Base-by-base conservation (phyloP, 139 green algal genomes). In the Haematococcus lacustris region DNA sequence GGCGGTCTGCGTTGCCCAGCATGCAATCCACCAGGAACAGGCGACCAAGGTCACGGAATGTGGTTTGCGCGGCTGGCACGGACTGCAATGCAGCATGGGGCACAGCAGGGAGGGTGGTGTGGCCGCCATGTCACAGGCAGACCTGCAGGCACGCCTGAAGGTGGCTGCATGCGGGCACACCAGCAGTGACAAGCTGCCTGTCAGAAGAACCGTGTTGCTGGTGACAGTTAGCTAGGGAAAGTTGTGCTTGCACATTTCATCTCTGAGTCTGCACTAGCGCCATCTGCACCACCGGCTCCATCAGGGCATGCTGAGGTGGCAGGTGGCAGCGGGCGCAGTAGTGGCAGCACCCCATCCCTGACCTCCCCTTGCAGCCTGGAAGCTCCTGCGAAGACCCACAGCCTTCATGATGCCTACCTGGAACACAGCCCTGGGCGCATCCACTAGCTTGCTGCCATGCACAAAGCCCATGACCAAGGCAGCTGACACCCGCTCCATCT, bases 21-120 rank as follows among this genome's bases (percentile, higher is more conserved):
- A 83, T 74, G 82, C 89, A 87, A 73, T 96, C 91, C 67, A 93
- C 72, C 73, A 90, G 72, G 38, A 95, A 84, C 64, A 95, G 65
- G 25, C 80, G 73, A 28, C 88, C 88, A 38, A 92, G 66, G 64
- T 89, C 87, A 68, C 83, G 67, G 17, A 83, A 76, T 33, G 41
- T 28, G 61, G 30, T 3, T 26, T 43, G 6, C 32, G 32, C 13
- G 3, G 30, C 30, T 9, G 9, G 33, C 61, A 35, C 33, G 4
- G 40, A 41, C 30, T 67, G 25, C 7, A 41, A 7, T 28, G 6
- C 40, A 5, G 5, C 4, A 7, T 5, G 28, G 26, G 9, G 57
- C 61, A 67, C 61, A 43, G 32, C 9, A 25, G 4, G 4, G 13
- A 39, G 32, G 41, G 28, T 3, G 41, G 6, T 21, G 32, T 6